These are phyloP conservation scores for Rhizopogon vulgaris DNA, from an alignment of 768 basidiomycete genomes.

Conservation along the genomic window DNA sequence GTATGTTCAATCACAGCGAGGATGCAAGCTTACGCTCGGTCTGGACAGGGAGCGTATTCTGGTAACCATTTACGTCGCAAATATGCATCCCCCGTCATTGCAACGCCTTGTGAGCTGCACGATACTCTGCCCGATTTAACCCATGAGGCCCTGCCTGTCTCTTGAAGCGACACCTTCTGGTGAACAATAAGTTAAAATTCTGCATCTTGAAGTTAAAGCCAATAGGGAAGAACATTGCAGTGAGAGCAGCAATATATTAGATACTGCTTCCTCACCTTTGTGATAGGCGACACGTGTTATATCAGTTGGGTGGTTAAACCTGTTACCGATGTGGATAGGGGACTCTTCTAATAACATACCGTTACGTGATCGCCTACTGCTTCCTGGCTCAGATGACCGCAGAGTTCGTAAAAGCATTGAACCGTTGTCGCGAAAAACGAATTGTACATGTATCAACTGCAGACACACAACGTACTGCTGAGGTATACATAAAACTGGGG, in stretches of 20 bases:
- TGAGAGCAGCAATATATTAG: not conserved
- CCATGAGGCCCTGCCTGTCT: conserved; percentile 82
- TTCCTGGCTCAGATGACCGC: no score
- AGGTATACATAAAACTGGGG: no score
- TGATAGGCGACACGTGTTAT: conserved; percentile 23
- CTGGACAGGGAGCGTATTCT: conserved; percentile 46
- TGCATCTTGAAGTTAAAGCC: conserved; percentile 34
- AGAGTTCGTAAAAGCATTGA: no score
- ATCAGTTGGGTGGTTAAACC: no score
- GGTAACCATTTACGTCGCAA: conserved; percentile 43
- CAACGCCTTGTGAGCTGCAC: conserved; percentile 40
- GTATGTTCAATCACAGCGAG: conserved; percentile 58
- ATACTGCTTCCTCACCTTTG: conserved; percentile 11
- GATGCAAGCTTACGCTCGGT: conserved; percentile 58
- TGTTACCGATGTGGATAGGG: no score
- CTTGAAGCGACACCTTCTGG: conserved; percentile 42
- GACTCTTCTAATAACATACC: no score
- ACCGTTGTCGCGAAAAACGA: no score
- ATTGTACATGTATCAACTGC: no score
- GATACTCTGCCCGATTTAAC: conserved; percentile 50
- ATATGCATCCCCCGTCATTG: conserved; percentile 46
- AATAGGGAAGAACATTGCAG: conserved; percentile 26
- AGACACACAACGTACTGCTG: no score
- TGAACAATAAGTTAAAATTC: no score
- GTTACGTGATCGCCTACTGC: no score